Conservation (phyloP, 2,329 filamentous ascomycete species). For the Epichloe brachyelytri region DNA sequence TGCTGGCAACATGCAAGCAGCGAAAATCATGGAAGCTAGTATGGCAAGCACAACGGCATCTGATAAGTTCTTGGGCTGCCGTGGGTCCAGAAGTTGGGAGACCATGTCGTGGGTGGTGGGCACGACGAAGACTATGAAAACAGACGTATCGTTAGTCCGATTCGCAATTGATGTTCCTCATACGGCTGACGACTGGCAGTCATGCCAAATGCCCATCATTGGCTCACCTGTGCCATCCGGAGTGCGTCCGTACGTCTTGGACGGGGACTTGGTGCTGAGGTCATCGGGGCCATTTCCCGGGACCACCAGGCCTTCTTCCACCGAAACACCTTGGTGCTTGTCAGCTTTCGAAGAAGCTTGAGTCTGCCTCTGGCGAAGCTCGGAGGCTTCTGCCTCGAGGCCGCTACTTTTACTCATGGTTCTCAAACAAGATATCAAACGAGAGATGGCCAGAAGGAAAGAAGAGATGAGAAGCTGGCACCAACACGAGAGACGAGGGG, state of each 20-base stretch:
- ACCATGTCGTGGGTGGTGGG: constrained; percentile 98
- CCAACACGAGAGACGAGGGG: not conserved
- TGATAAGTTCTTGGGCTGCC: constrained; percentile 87
- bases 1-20: constrained; percentile 60
- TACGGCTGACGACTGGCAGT: not conserved
- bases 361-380: constrained; percentile 3
- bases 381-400: constrained; percentile 2
- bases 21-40: constrained; percentile 59
- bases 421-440: not conserved
- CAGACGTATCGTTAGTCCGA: constrained; percentile 6
- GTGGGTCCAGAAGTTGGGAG: constrained; percentile 86
- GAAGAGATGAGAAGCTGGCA: not conserved
- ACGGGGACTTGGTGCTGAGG: constrained; percentile 14
- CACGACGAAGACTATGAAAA: constrained; percentile 70
- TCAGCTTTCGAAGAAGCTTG: not conserved
- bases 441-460: not conserved
- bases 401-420: not conserved
- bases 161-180: not conserved
- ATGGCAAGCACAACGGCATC: constrained; percentile 71
- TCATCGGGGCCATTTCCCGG: constrained; percentile 1
- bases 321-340: not conserved
- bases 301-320: not conserved
- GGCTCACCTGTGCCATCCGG: constrained; percentile 77
- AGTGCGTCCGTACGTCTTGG: constrained; percentile 77
- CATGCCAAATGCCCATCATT: not conserved